Conservation (phyloP, 2,329 filamentous ascomycete genomes). For the Westerdykella aurantiaca region DNA sequence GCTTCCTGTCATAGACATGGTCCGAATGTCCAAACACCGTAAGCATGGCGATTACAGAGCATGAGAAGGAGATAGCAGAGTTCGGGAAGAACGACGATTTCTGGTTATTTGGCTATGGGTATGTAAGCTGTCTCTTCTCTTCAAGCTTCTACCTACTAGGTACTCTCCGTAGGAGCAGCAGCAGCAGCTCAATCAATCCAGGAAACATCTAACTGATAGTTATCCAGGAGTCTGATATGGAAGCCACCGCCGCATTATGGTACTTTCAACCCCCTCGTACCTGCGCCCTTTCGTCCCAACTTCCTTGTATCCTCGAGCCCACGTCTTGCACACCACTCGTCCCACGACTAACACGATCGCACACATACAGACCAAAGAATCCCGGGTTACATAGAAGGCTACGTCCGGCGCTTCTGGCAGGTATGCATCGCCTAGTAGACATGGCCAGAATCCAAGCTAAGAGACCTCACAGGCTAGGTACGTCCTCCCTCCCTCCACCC, state of each 20-base stretch:
- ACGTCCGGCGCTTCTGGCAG: constrained; percentile 97
- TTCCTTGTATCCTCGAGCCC: neutral
- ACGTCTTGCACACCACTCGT: neutral
- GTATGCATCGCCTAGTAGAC: constrained; percentile 47
- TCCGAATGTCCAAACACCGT: neutral
- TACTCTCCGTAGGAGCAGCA: neutral
- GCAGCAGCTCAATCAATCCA: neutral
- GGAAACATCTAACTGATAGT: constrained; percentile 5
- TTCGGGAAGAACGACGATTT: constrained; percentile 57
- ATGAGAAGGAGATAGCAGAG: constrained; percentile 25
- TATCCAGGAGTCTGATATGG: constrained; percentile 82
- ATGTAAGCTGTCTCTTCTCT: constrained; percentile 21
- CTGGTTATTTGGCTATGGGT: constrained; percentile 98
- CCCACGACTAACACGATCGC: neutral
- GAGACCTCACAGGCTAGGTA: constrained; percentile 30
- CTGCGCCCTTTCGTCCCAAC: neutral
- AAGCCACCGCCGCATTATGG: constrained; percentile 95
- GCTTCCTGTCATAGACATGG: neutral
- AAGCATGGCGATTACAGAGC: constrained; percentile 18
- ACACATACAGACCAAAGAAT: constrained; percentile 65
- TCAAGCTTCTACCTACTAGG: neutral
- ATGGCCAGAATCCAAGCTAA: neutral
- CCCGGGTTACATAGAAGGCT: constrained; percentile 86
- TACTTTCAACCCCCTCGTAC: constrained; percentile 41
- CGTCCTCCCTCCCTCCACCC: neutral